Percentiles rank a stretch among this genome's conserved stretches.
These are phyloP conservation scores for Cercospora sp. DNA, from an alignment of 2,329 filamentous ascomycete species.

Conservation along the genomic window DNA sequence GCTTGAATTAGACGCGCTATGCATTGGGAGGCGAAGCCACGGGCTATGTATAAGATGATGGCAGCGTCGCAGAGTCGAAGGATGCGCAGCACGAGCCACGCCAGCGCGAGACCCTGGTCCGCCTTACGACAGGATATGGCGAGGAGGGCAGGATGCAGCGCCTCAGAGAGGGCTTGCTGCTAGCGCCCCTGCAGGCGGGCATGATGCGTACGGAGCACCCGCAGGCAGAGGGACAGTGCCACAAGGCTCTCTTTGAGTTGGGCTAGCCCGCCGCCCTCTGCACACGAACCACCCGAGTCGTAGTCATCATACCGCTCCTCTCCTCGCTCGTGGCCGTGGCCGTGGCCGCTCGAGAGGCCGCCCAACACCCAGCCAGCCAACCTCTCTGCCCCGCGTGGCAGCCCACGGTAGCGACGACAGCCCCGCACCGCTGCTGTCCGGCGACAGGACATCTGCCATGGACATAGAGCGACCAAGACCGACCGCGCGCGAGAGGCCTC, in stretches of 20 bases:
- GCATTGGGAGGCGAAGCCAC: constrained; percentile 32
- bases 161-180: constrained; percentile 24
- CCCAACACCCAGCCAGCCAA: too few relatives aligned
- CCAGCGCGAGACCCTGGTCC: constrained; percentile 16
- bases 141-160: constrained; percentile 24
- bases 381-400: neutral
- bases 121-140: constrained; percentile 16
- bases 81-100: constrained; percentile 34
- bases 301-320: neutral
- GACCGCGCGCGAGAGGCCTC: neutral
- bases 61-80: constrained; percentile 28
- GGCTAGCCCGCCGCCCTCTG: neutral
- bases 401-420: neutral
- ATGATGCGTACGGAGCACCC: constrained; percentile 20
- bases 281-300: neutral
- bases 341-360: neutral
- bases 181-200: constrained; percentile 24
- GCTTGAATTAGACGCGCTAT: constrained; percentile 24
- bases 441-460: neutral
- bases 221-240: constrained; percentile 22
- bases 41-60: constrained; percentile 37
- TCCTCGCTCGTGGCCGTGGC: neutral
- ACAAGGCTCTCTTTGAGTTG: constrained; percentile 12
- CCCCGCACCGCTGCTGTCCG: too few relatives aligned
- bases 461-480: neutral